phyloP scores from a whole-genome alignment of 1,139 yeast species.

The Zygotorulaspora mrakii region DNA sequence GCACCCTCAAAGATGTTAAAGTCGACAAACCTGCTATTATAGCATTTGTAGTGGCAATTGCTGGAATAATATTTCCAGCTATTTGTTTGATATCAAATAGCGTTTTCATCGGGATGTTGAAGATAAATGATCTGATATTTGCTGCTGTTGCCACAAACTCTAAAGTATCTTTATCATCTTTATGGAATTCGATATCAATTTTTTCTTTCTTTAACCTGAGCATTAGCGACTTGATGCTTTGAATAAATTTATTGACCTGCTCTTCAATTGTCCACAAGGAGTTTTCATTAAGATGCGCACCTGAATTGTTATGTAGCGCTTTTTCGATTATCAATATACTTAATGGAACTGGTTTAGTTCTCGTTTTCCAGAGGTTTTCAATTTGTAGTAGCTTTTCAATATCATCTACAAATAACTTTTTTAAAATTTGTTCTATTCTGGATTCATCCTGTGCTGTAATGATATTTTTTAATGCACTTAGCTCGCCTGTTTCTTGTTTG shows the following conservation, averaged over 20 bases:
- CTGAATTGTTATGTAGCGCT: conserved; percentile 1
- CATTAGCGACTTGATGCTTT: conserved; percentile 50
- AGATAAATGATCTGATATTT: conserved; percentile 70
- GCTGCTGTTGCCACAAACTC: conserved; percentile 87
- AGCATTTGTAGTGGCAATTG: conserved; percentile 97
- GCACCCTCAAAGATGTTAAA: conserved; percentile 60
- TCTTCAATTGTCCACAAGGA: conserved; percentile 58
- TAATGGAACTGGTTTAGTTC: conserved; percentile 66
- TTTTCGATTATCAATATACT: conserved; percentile 21
- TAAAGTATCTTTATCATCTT: conserved; percentile 89
- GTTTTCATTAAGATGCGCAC: conserved; percentile 23
- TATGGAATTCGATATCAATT: conserved; percentile 64
- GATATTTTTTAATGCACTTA: conserved; percentile 56
- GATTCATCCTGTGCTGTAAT: conserved; percentile 38
- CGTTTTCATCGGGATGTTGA: conserved; percentile 67
- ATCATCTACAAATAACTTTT: conserved; percentile 61
- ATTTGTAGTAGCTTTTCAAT: conserved; percentile 68
- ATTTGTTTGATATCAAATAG: conserved; percentile 88
- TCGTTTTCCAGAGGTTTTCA: conserved; percentile 73
- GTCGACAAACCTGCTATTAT: conserved; percentile 88
- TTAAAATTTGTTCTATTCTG: conserved; percentile 41
- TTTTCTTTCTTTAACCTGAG: conserved; percentile 45
- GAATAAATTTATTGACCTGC: conserved; percentile 57
- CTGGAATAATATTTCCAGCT: conserved; percentile 98
- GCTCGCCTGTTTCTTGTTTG: conserved; percentile 70